phyloP scores from a whole-genome alignment of 768 basidiomycete species.

The button mushroom (Agaricus bisporus) region DNA sequence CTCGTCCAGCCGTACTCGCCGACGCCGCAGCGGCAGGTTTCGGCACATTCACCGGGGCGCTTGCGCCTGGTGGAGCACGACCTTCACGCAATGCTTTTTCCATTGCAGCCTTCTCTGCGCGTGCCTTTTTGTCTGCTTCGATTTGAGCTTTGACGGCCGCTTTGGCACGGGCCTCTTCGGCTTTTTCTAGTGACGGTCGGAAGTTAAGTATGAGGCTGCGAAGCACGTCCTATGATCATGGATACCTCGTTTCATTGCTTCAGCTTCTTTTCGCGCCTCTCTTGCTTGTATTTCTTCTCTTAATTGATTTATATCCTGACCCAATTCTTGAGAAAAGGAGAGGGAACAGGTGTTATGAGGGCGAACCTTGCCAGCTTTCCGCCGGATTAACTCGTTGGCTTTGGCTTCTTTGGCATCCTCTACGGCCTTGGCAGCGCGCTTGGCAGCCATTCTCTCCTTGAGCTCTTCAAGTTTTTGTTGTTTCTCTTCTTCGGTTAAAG shows the following conservation, averaged over 20 bases:
- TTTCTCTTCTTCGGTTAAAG: slow-evolving; percentile 93
- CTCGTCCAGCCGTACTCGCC: slow-evolving; percentile 51
- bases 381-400: slow-evolving; percentile 70
- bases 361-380: slow-evolving; percentile 78
- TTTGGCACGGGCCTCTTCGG: slow-evolving; percentile 80
- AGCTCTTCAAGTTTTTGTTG: slow-evolving; percentile 75
- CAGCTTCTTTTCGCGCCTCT: slow-evolving; percentile 79
- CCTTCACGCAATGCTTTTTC: slow-evolving; percentile 94
- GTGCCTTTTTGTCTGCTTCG: slow-evolving; percentile 74
- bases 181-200: slow-evolving; percentile 56
- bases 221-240: background rate
- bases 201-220: background rate
- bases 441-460: slow-evolving; percentile 71
- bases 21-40: slow-evolving; percentile 27
- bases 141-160: slow-evolving; percentile 91
- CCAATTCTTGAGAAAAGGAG: background rate
- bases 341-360: background rate
- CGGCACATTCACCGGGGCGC: slow-evolving; percentile 20
- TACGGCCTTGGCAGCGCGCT: slow-evolving; percentile 65
- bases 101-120: slow-evolving; percentile 81
- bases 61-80: slow-evolving; percentile 24
- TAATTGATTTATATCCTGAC: slow-evolving; percentile 62
- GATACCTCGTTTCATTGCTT: slow-evolving; percentile 72
- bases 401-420: slow-evolving; percentile 70
- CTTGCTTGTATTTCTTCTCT: slow-evolving; percentile 75